Conservation (phyloP, 768 basidiomycete species). For the Xerocomellus amylosporus region DNA sequence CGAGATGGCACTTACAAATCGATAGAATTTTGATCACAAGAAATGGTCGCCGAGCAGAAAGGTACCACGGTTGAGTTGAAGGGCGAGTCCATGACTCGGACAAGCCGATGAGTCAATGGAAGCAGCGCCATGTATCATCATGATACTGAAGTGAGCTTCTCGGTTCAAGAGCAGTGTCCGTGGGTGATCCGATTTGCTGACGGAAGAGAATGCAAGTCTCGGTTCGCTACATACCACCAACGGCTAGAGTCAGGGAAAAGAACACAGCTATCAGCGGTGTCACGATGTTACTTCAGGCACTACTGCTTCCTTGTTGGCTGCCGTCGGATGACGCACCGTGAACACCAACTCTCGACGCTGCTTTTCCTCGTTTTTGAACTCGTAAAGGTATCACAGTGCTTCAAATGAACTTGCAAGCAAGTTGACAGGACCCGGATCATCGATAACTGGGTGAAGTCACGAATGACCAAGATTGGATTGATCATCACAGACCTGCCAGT, state of each 20-base stretch:
- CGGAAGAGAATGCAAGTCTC: neutral
- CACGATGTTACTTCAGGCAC: neutral
- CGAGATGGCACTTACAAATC: neutral
- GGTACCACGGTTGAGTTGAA: neutral
- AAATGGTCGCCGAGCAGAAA: neutral
- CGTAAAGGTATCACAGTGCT: neutral
- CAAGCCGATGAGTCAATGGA: too few species aligned
- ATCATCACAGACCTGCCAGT: neutral
- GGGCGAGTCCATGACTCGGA: too few species aligned
- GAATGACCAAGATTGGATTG: neutral
- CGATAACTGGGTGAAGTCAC: neutral
- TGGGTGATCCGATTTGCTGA: neutral
- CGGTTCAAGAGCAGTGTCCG: neutral
- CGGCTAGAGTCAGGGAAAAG: neutral
- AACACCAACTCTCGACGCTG: neutral
- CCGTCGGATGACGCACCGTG: neutral
- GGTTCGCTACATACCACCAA: neutral
- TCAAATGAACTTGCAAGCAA: neutral
- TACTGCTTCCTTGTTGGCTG: neutral
- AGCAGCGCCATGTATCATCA: neutral
- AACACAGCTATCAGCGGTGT: neutral
- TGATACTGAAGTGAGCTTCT: neutral
- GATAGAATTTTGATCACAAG: neutral
- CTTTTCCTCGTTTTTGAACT: neutral
- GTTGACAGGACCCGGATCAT: neutral